These are phyloP conservation scores for Triangularia setosa DNA, from an alignment of 2,329 filamentous ascomycete species.

Conservation along the genomic window DNA sequence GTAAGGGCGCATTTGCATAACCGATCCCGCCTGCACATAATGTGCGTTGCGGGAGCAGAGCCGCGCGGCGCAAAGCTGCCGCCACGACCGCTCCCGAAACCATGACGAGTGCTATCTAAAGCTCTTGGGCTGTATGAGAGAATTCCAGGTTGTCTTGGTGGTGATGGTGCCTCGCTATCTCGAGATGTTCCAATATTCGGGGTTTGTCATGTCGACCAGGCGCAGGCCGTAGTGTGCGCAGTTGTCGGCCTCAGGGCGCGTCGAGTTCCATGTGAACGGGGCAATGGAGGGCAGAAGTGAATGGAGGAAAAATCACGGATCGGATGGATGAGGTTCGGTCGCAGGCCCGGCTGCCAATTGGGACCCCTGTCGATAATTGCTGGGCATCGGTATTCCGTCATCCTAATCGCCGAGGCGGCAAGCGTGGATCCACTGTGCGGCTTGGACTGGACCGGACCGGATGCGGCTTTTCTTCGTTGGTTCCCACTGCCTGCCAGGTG, in stretches of 20 bases:
- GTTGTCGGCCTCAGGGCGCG: constrained; percentile 1
- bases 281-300: constrained; percentile 3
- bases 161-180: constrained; percentile 17
- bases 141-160: constrained; percentile 3
- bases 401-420: constrained; percentile 15
- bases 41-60: constrained; percentile 45
- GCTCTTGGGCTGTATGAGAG: constrained; percentile 6
- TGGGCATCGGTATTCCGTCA: constrained; percentile 25
- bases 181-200: constrained; percentile 10
- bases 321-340: constrained; percentile 15
- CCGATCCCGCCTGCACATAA: constrained; percentile 24
- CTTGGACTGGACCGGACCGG: background rate
- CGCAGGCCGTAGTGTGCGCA: constrained; percentile 7
- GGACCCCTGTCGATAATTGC: constrained; percentile 11
- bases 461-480: constrained; percentile 10
- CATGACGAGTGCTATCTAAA: constrained; percentile 37
- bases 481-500: background rate
- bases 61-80: constrained; percentile 39
- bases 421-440: background rate
- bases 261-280: constrained; percentile 9
- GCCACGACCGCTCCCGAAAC: constrained; percentile 40
- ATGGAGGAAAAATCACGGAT: constrained; percentile 19
- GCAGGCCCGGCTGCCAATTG: constrained; percentile 5
- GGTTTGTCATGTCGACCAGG: constrained; percentile 23
- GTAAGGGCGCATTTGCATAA: background rate